Base-by-base conservation (phyloP, 1,139 yeast species). In the Geotrichum bryndzae region DNA sequence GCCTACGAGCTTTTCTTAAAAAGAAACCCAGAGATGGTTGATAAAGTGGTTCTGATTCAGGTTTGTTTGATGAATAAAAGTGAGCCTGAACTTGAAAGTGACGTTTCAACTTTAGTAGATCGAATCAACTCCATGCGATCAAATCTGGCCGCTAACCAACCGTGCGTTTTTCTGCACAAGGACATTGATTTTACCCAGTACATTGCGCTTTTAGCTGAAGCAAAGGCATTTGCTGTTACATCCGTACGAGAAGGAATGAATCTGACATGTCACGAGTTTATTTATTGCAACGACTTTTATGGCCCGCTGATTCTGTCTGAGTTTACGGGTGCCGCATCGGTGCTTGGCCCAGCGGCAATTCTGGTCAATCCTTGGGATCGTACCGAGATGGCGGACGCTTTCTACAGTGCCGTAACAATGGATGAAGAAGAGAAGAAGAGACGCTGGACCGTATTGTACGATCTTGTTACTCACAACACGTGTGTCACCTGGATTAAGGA, bases 161-260 rank as follows among this genome's bases (percentile, higher is more conserved):
- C 97, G 0, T 96, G 94, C 8, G 91, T 90, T 2, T 80, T 92
- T 52, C 78, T 94, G 60, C 94, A 90, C 68, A 95, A 90, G 72
- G 97, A 92, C 68, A 84, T 94, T 64, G 92, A 86, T 45, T 94
- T 90, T 72, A 87, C 86, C 62, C 98, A 94, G 74, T 94, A 94
- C 71, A 76, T 94, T 67, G 98, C 97, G 0, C 77, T 94, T 61
- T 82, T 89, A 61, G 79, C 86, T 54, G 97, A 91, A 72, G 97
- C 98, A 0, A 96, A 89, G 68, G 80, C 84, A 1, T 94, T 94
- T 73, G 85, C 89, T 46, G 97, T 94, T 2, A 86, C 96, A 3
- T 88, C 97, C 0, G 83, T 94, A 81, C 85, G 99, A 72, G 99
- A 95, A 74, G 99, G 99, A 23, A 88, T 94, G 89, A 94, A 94